Evolutionary conservation across 352 stramenopile species (phyloP), one percentile per base, ranked within the genome.

Genomic region (Elongisporangium anandrum): DNA sequence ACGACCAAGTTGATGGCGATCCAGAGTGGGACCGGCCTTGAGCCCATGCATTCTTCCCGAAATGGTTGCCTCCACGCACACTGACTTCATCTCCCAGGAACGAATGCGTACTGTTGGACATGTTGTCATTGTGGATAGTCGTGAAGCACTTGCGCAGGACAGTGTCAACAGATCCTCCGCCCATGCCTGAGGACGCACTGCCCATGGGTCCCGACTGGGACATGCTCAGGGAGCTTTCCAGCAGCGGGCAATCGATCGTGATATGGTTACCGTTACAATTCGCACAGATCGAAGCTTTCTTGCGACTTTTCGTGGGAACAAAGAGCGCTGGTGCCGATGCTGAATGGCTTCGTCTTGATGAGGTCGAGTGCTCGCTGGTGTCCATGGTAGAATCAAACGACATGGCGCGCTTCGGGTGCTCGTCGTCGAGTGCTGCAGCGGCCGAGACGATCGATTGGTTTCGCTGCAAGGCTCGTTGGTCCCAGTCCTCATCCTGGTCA

Each of bases 31-130:
- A 57, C 39, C 38, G 16, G 20, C 15, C 19, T 56, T 34, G 51
- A 19, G 22, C 22, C n/a, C 38, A 21, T 19, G 22, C 29, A 17
- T 34, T 19, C 62, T 81, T 77, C 65, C 59, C 52, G 59, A 88
- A 87, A 21, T 87, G 74, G 9, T 61, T 69, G 12, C 75, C 81
- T 34, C 83, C 85, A 8, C 80, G 81, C 24, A 94, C 83, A 66
- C 83, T 93, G n/a, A 90, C 83, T 76, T 94, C 85, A 48, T 94
- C 85, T 8, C 85, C 85, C 54, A 94, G 41, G 65, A 93, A 94
- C 6, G 85, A 81, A 52, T 92, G 83, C 5, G 85, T 92, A 60
- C 83, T 93, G 68, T 94, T 94, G 17, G 79, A 78, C 51, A 88
- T 69, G 55, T 91, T 91, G 65, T 89, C 81, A 58, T 94, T 94